Conservation (phyloP, 768 basidiomycete species). For the Gautieria morchelliformis region DNA sequence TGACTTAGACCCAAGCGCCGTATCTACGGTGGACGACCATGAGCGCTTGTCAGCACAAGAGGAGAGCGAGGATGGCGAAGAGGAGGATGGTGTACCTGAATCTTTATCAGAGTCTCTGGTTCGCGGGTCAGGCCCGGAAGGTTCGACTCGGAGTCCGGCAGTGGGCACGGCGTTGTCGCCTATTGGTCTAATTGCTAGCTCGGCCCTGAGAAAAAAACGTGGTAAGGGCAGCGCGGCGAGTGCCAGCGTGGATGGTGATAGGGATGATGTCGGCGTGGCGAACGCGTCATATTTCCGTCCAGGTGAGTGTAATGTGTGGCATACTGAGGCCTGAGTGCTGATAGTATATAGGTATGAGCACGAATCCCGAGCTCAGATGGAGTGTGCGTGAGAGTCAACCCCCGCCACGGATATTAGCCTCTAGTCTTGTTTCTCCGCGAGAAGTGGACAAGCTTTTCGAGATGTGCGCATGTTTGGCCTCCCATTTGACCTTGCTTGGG, state of each 20-base stretch:
- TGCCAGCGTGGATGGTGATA: conserved; percentile 34
- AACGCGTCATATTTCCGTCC: conserved; percentile 58
- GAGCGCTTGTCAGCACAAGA: conserved; percentile 23
- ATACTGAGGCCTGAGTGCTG: neutral
- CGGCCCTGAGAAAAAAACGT: conserved; percentile 22
- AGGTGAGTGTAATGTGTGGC: conserved; percentile 30
- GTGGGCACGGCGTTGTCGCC: conserved; percentile 8
- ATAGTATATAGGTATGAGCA: conserved; percentile 15
- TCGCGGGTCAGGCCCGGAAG: conserved; percentile 6
- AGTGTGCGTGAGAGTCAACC: conserved; percentile 33
- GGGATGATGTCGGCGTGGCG: conserved; percentile 54
- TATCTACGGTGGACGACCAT: conserved; percentile 10
- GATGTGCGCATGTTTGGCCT: conserved; percentile 36
- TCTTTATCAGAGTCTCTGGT: conserved; percentile 11
- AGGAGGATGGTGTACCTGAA: conserved; percentile 20
- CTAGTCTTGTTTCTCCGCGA: conserved; percentile 48
- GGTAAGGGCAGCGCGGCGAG: conserved; percentile 20
- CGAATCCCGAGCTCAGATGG: conserved; percentile 26
- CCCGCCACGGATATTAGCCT: conserved; percentile 54
- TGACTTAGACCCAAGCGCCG: conserved; percentile 6
- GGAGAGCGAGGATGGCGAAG: conserved; percentile 31
- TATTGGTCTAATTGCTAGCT: conserved; percentile 13
- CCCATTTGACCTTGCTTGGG: neutral
- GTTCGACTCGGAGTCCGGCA: conserved; percentile 17
- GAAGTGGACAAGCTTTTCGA: conserved; percentile 68